phyloP scores from a whole-genome alignment of 1,284 basidiomycete genomes.

The Sporisorium graminicola region DNA sequence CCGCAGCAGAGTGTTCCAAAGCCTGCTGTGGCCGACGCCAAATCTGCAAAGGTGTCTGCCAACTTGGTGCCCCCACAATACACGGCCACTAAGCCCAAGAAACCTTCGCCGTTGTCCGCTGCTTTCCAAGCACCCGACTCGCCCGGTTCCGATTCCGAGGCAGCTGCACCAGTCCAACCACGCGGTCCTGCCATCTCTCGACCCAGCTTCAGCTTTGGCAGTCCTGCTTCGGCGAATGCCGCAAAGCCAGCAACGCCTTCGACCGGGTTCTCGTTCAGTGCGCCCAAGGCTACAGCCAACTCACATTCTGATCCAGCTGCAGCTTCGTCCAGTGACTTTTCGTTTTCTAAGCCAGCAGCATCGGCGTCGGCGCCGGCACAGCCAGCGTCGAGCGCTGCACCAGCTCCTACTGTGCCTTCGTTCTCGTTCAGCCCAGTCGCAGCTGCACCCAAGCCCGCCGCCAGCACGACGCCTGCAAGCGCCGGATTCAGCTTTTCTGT shows the following conservation, averaged over 20 bases:
- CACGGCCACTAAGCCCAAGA: slow-evolving; percentile 53
- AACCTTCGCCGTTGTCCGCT: slow-evolving; percentile 56
- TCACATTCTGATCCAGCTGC: slow-evolving; percentile 1
- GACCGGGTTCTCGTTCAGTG: slow-evolving; percentile 37
- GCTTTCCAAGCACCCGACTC: slow-evolving; percentile 54
- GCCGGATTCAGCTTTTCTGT: slow-evolving; percentile 33
- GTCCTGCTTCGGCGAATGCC: slow-evolving; percentile 3
- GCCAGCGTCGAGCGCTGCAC: slow-evolving; percentile 9
- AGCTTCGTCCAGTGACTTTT: slow-evolving; percentile 17
- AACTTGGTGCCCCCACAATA: slow-evolving; percentile 46
- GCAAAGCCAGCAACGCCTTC: slow-evolving; percentile 24
- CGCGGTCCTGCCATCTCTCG: slow-evolving; percentile 16
- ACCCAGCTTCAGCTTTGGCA: slow-evolving; percentile 34
- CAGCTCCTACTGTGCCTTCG: slow-evolving; percentile 8
- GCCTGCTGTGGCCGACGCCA: slow-evolving; percentile 3
- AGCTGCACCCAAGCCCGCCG: slow-evolving; percentile 14
- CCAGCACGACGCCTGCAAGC: slow-evolving; percentile 10
- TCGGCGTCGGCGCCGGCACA: not conserved
- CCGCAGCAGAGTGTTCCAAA: slow-evolving; percentile 7
- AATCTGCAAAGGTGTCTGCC: slow-evolving; percentile 11
- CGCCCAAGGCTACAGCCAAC: slow-evolving; percentile 15
- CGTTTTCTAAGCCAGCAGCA: slow-evolving; percentile 21
- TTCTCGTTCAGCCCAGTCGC: slow-evolving; percentile 35
- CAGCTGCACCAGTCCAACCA: slow-evolving; percentile 13
- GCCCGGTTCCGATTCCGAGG: slow-evolving; percentile 49